Evolutionary conservation across 2,329 filamentous ascomycete species (phyloP).

Genomic region (Botrytis deweyae): DNA sequence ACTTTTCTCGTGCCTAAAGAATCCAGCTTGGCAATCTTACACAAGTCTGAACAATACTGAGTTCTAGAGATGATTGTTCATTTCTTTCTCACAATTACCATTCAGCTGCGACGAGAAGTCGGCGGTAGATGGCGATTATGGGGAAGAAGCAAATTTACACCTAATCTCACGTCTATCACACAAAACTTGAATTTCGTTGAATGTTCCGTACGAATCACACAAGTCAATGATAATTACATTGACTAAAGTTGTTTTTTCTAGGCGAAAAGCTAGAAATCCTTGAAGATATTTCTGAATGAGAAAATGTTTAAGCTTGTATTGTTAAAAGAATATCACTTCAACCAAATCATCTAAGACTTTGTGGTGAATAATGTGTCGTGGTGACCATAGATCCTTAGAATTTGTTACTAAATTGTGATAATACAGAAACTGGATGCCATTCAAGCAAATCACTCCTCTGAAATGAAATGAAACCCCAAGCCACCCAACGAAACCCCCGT

Average conservation of each 20-base stretch:
- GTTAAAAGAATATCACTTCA: neutral
- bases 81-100: neutral
- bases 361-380: neutral
- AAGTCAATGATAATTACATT: too few relatives aligned
- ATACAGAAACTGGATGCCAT: neutral
- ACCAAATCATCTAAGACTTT: neutral
- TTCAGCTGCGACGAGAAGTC: neutral
- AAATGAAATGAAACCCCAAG: neutral
- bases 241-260: too few relatives aligned
- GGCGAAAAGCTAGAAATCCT: too few relatives aligned
- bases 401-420: neutral
- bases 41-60: neutral
- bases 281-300: neutral
- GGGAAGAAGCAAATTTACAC: neutral
- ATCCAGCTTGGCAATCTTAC: neutral
- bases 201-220: too few relatives aligned
- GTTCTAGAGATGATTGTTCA: neutral
- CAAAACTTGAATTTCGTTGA: too few relatives aligned
- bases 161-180: neutral
- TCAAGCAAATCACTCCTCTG: neutral
- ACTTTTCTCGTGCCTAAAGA: neutral
- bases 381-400: neutral
- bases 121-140: neutral
- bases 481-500: neutral
- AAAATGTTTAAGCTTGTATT: neutral